Percentiles rank a stretch among this genome's conserved stretches.
Evolutionary conservation across 225 moss, liverwort and hornwort genomes (phyloP).

Genomic region (Sphagnum tenellum): DNA sequence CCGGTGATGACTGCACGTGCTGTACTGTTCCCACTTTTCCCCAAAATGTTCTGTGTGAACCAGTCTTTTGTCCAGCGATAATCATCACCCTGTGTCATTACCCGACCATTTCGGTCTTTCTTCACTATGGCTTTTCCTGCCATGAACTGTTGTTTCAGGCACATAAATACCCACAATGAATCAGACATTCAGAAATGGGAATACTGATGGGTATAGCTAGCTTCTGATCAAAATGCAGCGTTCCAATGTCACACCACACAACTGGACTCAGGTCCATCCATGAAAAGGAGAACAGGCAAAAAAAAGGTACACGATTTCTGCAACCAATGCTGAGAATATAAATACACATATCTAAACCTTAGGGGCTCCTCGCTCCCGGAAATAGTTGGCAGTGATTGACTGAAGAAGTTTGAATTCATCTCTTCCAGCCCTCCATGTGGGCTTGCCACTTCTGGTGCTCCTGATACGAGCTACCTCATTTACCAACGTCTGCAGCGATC

Average conservation of each 20-base stretch:
- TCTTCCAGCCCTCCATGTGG: conserved; percentile 25
- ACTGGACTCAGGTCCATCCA: too few relatives aligned
- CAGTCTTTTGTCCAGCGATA: conserved; percentile 69
- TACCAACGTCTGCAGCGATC: conserved; percentile 38
- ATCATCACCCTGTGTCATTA: conserved; percentile 45
- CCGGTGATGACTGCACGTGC: conserved; percentile 63
- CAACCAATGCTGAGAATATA: too few relatives aligned
- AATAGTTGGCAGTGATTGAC: conserved; percentile 32
- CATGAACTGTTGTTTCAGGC: conserved; percentile 16
- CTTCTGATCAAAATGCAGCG: too few relatives aligned
- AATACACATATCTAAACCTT: conserved; percentile 10
- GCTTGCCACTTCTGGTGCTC: conserved; percentile 36
- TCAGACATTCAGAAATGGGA: too few relatives aligned
- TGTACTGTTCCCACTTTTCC: conserved; percentile 50
- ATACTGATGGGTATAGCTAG: too few relatives aligned
- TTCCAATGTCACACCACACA: too few relatives aligned
- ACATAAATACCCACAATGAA: too few relatives aligned
- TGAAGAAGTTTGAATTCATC: conserved; percentile 41
- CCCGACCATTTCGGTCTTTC: conserved; percentile 39
- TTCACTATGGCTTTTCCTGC: conserved; percentile 25
- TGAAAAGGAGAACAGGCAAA: too few relatives aligned
- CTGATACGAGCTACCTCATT: conserved; percentile 23
- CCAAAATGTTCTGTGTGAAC: conserved; percentile 56
- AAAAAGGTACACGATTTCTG: too few relatives aligned
- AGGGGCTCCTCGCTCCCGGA: conserved; percentile 54